phyloP scores from a whole-genome alignment of 345 rosid genomes.

The Psidium friedrichsthalianum region DNA sequence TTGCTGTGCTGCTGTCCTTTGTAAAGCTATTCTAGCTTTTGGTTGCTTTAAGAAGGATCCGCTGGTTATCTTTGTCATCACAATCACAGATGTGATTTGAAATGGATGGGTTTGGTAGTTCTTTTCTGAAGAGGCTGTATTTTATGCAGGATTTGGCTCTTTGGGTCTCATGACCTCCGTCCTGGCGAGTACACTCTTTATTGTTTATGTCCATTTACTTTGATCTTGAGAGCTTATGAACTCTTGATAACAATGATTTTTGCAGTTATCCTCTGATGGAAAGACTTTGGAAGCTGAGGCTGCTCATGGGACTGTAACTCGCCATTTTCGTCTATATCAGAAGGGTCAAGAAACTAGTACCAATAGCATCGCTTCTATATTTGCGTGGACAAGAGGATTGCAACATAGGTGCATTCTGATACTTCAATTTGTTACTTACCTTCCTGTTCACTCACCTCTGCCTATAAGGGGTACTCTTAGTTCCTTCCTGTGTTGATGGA shows the following conservation, averaged over 20 bases:
- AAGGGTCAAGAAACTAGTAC: constrained; percentile 98
- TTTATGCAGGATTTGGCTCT: constrained; percentile 82
- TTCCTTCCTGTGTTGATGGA: neutral
- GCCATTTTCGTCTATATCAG: constrained; percentile 85
- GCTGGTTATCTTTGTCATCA: neutral
- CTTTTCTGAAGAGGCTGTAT: neutral
- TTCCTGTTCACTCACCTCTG: neutral
- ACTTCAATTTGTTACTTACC: constrained; percentile 2
- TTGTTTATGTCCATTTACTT: neutral
- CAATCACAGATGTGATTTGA: neutral
- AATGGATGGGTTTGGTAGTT: neutral
- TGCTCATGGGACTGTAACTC: constrained; percentile 97
- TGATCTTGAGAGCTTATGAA: neutral
- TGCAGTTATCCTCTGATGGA: constrained; percentile 87
- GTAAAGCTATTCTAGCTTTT: neutral
- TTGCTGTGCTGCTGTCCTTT: neutral
- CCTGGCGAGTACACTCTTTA: constrained; percentile 42
- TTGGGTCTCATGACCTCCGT: constrained; percentile 96
- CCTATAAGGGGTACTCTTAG: neutral
- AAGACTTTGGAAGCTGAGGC: constrained; percentile 95
- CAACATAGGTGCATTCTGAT: constrained; percentile 60
- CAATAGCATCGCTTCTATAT: constrained; percentile 91
- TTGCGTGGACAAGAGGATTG: constrained; percentile 93
- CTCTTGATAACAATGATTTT: neutral
- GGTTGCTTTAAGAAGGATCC: neutral